phyloP scores from a whole-genome alignment of 2,329 filamentous ascomycete genomes.

The Exophiala lecanii-corni region DNA sequence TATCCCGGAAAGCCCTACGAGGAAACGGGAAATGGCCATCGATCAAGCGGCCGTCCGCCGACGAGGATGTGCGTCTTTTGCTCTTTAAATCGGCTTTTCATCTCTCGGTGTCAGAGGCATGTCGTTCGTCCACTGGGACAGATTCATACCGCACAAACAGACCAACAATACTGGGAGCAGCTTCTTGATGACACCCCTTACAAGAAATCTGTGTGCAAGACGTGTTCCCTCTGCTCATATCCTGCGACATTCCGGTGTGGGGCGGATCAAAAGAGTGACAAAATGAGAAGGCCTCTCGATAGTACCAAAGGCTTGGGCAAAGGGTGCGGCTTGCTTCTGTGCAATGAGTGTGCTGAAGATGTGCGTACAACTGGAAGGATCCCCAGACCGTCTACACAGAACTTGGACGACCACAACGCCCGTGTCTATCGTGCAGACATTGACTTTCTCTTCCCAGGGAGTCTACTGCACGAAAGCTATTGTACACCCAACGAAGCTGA shows the following conservation, averaged over 20 bases:
- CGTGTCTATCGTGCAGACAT: constrained; percentile 12
- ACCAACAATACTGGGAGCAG: constrained; percentile 9
- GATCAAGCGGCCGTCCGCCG: constrained; percentile 8
- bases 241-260: constrained; percentile 22
- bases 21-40: constrained; percentile 19
- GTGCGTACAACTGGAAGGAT: not conserved
- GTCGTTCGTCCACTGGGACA: not conserved
- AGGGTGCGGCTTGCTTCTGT: constrained; percentile 23
- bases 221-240: constrained; percentile 19
- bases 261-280: constrained; percentile 15
- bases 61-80: constrained; percentile 27
- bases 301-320: constrained; percentile 1
- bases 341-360: constrained; percentile 9
- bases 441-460: constrained; percentile 21
- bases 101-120: constrained; percentile 21
- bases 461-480: constrained; percentile 16
- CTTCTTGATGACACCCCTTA: constrained; percentile 3
- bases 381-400: not conserved
- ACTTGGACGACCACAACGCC: not conserved
- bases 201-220: constrained; percentile 6
- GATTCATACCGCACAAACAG: not conserved
- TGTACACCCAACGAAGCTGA: constrained; percentile 1
- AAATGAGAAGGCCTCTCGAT: constrained; percentile 4
- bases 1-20: constrained; percentile 9
- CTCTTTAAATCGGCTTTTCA: constrained; percentile 20